These are phyloP conservation scores for Canariomyces notabilis DNA, from an alignment of 2,329 filamentous ascomycete species.

Conservation along the genomic window DNA sequence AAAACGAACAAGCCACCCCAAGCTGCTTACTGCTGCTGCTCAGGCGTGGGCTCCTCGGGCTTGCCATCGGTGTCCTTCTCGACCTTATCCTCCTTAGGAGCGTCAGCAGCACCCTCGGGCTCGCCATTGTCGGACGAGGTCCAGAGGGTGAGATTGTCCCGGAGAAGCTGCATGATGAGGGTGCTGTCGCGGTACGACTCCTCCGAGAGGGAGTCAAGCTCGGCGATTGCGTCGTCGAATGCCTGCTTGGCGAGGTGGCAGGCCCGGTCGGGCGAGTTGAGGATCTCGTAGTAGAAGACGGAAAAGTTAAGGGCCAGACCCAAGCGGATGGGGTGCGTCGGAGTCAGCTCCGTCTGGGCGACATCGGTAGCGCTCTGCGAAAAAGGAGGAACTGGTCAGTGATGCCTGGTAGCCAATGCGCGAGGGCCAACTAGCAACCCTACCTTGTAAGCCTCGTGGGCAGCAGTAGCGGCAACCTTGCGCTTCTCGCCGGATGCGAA, in stretches of 20 bases:
- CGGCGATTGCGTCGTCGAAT: constrained; percentile 96
- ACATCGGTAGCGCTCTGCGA: constrained; percentile 89
- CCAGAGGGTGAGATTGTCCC: constrained; percentile 97
- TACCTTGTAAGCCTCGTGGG: constrained; percentile 97
- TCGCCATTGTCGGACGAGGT: constrained; percentile 89
- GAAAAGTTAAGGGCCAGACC: constrained; percentile 98
- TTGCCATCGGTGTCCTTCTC: constrained; percentile 52
- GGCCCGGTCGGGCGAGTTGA: constrained; percentile 95
- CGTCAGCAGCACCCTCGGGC: constrained; percentile 59
- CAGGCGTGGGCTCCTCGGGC: constrained; percentile 41
- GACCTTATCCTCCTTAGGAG: constrained; percentile 44
- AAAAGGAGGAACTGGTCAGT: constrained; percentile 5
- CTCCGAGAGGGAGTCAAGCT: constrained; percentile 95
- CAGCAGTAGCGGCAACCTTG: constrained; percentile 79
- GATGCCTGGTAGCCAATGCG: no score
- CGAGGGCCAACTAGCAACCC: background rate
- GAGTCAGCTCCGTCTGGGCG: constrained; percentile 93
- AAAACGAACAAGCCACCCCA: constrained; percentile 10
- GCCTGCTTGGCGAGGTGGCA: constrained; percentile 99
- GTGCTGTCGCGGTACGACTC: constrained; percentile 99
- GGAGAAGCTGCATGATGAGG: constrained; percentile 97
- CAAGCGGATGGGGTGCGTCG: constrained; percentile 96
- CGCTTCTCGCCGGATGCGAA: constrained; percentile 90
- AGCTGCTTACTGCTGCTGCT: constrained; percentile 49
- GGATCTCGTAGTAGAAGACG: constrained; percentile 98